phyloP scores from a whole-genome alignment of 139 green algal genomes.

The Ettlia oleoabundans region DNA sequence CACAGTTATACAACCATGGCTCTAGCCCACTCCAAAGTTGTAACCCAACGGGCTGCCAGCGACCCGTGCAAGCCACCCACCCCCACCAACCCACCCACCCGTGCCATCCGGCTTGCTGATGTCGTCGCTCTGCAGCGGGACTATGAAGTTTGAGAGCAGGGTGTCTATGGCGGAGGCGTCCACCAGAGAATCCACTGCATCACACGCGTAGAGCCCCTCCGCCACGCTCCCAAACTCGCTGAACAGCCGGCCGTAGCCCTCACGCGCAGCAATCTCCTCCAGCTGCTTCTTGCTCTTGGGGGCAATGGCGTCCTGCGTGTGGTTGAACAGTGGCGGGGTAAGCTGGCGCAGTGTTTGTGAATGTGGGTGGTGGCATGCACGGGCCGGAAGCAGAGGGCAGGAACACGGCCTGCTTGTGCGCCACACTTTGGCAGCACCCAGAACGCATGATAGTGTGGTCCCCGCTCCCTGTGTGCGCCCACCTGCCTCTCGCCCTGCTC shows the following conservation, averaged over 20 bases:
- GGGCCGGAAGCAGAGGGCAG: too few species aligned
- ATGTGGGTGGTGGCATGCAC: too few species aligned
- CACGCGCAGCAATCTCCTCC: conserved; percentile 48
- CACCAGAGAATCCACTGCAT: conserved; percentile 81
- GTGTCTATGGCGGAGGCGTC: conserved; percentile 93
- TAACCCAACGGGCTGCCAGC: too few species aligned
- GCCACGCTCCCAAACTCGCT: conserved; percentile 69
- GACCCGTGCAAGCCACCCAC: too few species aligned
- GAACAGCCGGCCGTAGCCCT: conserved; percentile 83
- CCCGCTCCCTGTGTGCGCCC: background rate
- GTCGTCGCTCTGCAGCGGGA: conserved; percentile 85
- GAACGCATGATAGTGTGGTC: too few species aligned
- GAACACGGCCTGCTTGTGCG: too few species aligned
- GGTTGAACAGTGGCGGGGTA: background rate
- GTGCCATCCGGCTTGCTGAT: conserved; percentile 61
- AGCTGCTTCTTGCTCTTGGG: conserved; percentile 28
- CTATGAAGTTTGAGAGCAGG: conserved; percentile 95
- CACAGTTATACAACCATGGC: too few species aligned
- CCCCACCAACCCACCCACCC: conserved; percentile 1
- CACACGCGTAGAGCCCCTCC: conserved; percentile 84
- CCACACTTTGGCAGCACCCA: too few species aligned
- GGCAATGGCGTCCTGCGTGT: background rate
- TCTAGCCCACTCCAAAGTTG: too few species aligned
- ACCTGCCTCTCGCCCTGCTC: conserved; percentile 5
- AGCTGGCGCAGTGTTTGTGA: too few species aligned